phyloP scores from a whole-genome alignment of 441 rosid genomes.

The Rhodomyrtus psidioides region DNA sequence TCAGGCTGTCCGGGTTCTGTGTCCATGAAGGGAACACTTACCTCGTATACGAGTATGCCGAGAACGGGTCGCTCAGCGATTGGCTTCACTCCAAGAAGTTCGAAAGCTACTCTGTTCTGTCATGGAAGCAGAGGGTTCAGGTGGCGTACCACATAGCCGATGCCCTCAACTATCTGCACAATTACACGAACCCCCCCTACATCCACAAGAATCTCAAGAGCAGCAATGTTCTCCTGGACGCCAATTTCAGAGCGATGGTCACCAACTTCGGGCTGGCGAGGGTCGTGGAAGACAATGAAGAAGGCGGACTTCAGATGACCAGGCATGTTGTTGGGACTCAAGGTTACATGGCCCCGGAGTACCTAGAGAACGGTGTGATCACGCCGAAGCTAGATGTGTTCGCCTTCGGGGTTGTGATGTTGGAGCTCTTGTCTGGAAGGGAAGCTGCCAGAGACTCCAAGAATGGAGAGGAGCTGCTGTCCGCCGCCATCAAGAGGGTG shows the following conservation, averaged over 20 bases:
- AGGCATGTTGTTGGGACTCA: slow-evolving; percentile 82
- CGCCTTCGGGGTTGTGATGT: slow-evolving; percentile 68
- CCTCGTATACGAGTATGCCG: slow-evolving; percentile 72
- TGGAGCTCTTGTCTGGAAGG: slow-evolving; percentile 78
- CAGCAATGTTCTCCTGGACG: slow-evolving; percentile 71
- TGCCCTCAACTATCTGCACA: slow-evolving; percentile 74
- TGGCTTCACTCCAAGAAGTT: slow-evolving; percentile 35
- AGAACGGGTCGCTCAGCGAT: slow-evolving; percentile 57
- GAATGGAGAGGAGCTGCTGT: slow-evolving; percentile 37
- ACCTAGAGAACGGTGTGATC: slow-evolving; percentile 71
- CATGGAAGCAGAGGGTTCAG: slow-evolving; percentile 85
- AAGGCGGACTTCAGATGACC: slow-evolving; percentile 52
- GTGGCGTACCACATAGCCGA: slow-evolving; percentile 62
- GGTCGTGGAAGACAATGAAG: slow-evolving; percentile 22
- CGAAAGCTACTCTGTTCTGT: slow-evolving; percentile 14
- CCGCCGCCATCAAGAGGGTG: slow-evolving; percentile 34
- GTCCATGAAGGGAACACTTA: slow-evolving; percentile 60
- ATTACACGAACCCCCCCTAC: slow-evolving; percentile 60
- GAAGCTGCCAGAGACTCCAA: slow-evolving; percentile 43
- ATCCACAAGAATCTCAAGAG: slow-evolving; percentile 80
- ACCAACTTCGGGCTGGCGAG: slow-evolving; percentile 79
- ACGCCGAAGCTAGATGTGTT: slow-evolving; percentile 75
- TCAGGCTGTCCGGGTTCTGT: slow-evolving; percentile 84
- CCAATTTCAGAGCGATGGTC: slow-evolving; percentile 63
- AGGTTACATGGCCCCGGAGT: slow-evolving; percentile 90